phyloP scores from a whole-genome alignment of 2,329 filamentous ascomycete genomes.

The Zalaria obscura region DNA sequence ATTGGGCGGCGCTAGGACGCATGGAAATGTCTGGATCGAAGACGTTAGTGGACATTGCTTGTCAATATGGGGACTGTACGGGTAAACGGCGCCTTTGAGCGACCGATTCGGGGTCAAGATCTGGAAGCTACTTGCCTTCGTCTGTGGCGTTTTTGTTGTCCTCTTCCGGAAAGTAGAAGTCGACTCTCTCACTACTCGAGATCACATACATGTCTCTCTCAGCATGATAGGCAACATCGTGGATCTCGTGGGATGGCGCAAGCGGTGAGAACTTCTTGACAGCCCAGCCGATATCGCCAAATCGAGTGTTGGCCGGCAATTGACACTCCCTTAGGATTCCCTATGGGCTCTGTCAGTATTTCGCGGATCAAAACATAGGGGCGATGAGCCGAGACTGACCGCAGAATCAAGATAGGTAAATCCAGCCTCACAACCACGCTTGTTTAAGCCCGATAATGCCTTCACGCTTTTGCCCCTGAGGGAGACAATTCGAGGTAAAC shows the following conservation, averaged over 20 bases:
- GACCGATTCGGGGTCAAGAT: too few species aligned
- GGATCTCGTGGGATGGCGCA: constrained; percentile 43
- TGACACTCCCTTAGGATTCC: constrained; percentile 62
- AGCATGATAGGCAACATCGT: constrained; percentile 62
- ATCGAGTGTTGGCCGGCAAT: constrained; percentile 51
- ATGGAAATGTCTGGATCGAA: constrained; percentile 34
- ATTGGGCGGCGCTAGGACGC: constrained; percentile 55
- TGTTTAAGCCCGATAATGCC: constrained; percentile 64
- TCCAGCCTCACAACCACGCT: constrained; percentile 60
- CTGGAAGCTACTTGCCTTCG: constrained; percentile 37
- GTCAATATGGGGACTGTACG: neutral
- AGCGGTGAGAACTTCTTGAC: constrained; percentile 56
- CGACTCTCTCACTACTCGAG: constrained; percentile 51
- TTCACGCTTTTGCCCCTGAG: constrained; percentile 55
- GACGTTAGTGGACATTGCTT: neutral
- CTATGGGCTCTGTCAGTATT: constrained; percentile 19
- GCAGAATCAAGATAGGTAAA: constrained; percentile 66
- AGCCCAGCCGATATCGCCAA: constrained; percentile 62
- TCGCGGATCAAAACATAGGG: neutral
- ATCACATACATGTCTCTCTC: constrained; percentile 63
- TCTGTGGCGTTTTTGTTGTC: constrained; percentile 68
- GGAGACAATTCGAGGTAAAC: constrained; percentile 47
- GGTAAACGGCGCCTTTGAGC: too few species aligned
- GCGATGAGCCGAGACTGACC: constrained; percentile 15
- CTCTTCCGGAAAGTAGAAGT: constrained; percentile 75